Percentiles rank a stretch among this genome's conserved stretches.
Evolutionary conservation across 1,139 yeast species (phyloP).

Genomic region (Kodamaea derodonti): DNA sequence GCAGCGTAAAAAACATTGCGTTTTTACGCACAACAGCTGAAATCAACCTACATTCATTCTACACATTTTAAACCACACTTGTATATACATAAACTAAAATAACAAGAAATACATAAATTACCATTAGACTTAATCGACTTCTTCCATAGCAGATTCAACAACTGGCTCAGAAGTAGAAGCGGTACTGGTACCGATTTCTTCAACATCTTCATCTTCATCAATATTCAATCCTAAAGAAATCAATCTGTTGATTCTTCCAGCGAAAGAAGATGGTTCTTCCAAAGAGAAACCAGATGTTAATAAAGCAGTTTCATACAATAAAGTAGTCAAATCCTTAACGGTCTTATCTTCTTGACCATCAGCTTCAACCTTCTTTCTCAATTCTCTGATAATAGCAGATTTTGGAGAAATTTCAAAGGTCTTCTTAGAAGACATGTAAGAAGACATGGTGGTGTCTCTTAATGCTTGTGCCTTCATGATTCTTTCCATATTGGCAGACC

Average conservation of each 20-base stretch:
- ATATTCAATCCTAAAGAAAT: slow-evolving; percentile 97
- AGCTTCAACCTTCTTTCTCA: slow-evolving; percentile 92
- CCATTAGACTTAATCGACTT: slow-evolving; percentile 69
- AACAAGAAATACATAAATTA: slow-evolving; percentile 5
- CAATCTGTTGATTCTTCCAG: slow-evolving; percentile 96
- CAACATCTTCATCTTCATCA: slow-evolving; percentile 61
- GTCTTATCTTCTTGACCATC: slow-evolving; percentile 98
- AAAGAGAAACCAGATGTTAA: slow-evolving; percentile 98
- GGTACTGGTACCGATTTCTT: slow-evolving; percentile 44
- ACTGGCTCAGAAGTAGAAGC: slow-evolving; percentile 57
- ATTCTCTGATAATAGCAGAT: slow-evolving; percentile 91
- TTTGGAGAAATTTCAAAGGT: slow-evolving; percentile 98
- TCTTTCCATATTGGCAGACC: slow-evolving; percentile 99
- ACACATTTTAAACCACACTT: background rate
- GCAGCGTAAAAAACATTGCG: too few species aligned
- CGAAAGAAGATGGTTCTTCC: slow-evolving; percentile 97
- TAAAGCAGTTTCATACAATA: slow-evolving; percentile 95
- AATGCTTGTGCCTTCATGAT: slow-evolving; percentile 99
- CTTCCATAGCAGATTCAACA: slow-evolving; percentile 97
- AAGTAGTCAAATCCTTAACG: slow-evolving; percentile 94
- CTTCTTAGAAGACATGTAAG: slow-evolving; percentile 99
- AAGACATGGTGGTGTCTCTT: slow-evolving; percentile 97
- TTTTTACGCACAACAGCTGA: too few species aligned
- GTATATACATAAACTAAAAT: background rate
- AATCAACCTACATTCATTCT: too few species aligned